phyloP scores from a whole-genome alignment of 768 basidiomycete species.

The Galerina marginata region DNA sequence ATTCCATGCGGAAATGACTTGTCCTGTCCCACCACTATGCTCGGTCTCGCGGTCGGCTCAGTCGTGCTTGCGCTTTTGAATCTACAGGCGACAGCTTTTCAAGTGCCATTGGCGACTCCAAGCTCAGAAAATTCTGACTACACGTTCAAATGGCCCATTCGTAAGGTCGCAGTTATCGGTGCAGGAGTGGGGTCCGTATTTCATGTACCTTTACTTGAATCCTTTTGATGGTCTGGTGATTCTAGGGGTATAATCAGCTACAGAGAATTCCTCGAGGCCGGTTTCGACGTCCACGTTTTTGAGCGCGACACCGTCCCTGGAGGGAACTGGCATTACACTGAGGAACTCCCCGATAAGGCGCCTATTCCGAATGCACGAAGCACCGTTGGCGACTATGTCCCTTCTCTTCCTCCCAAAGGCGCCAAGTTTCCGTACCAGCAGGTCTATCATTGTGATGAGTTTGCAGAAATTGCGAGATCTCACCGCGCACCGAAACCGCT shows the following conservation, averaged over 20 bases:
- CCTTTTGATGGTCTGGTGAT: no score
- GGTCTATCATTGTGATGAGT: conserved; percentile 25
- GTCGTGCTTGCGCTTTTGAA: no score
- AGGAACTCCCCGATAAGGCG: conserved; percentile 38
- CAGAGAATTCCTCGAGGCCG: conserved; percentile 38
- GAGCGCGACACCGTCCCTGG: conserved; percentile 44
- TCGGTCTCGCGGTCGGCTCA: no score
- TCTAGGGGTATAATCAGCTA: conserved; percentile 43
- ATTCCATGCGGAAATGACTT: no score
- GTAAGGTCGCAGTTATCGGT: conserved; percentile 44
- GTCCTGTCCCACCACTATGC: no score
- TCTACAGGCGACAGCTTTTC: no score
- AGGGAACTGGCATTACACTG: conserved; percentile 50
- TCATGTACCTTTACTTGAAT: no score
- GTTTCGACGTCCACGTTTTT: conserved; percentile 41
- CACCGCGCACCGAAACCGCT: conserved; percentile 45
- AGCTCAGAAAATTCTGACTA: conserved; percentile 19
- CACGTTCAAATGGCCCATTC: conserved; percentile 43
- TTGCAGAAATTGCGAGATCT: conserved; percentile 24
- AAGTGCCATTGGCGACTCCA: no score
- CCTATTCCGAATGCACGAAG: conserved; percentile 42
- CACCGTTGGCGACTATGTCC: conserved; percentile 38
- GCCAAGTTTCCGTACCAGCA: conserved; percentile 34
- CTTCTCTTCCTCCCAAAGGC: conserved; percentile 41
- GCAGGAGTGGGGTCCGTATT: conserved; percentile 43